Evolutionary conservation across 768 basidiomycete species (phyloP).

Genomic region (Asterophora lycoperdoides): DNA sequence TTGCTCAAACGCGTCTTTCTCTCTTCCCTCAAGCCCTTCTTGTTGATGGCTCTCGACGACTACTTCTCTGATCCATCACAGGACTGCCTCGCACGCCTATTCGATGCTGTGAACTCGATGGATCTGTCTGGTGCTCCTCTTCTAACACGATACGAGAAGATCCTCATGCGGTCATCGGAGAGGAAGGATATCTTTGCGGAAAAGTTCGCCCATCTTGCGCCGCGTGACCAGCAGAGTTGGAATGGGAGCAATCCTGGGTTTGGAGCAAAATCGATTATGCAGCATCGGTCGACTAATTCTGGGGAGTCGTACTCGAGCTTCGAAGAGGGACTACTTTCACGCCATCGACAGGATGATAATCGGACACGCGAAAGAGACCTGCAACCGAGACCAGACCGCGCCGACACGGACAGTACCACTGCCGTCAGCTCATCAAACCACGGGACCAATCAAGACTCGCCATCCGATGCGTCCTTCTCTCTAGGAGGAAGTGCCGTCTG

Average conservation of each 20-base stretch:
- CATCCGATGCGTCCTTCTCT: conserved; percentile 71
- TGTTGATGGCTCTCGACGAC: conserved; percentile 91
- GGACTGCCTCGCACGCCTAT: conserved; percentile 84
- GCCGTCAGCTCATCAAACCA: conserved; percentile 24
- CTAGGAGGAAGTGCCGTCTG: conserved; percentile 80
- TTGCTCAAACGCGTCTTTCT: not conserved
- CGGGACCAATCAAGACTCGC: conserved; percentile 43
- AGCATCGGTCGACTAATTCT: conserved; percentile 50
- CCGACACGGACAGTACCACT: conserved; percentile 36
- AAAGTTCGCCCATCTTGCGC: conserved; percentile 51
- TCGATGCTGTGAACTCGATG: conserved; percentile 92
- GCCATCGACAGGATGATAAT: conserved; percentile 33
- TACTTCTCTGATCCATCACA: conserved; percentile 89
- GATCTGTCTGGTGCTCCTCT: conserved; percentile 74
- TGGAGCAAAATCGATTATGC: conserved; percentile 25
- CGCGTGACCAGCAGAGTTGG: conserved; percentile 23
- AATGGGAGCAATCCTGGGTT: conserved; percentile 21
- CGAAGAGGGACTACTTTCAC: conserved; percentile 61
- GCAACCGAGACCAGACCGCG: conserved; percentile 23
- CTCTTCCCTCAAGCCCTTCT: conserved; percentile 62
- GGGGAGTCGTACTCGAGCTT: conserved; percentile 64
- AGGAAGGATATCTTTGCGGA: conserved; percentile 90
- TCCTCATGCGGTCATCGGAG: conserved; percentile 86
- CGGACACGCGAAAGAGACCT: conserved; percentile 32
- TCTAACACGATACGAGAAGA: conserved; percentile 77